Conservation (phyloP, 352 stramenopile species). For the Pilasporangium apinafurcum region DNA sequence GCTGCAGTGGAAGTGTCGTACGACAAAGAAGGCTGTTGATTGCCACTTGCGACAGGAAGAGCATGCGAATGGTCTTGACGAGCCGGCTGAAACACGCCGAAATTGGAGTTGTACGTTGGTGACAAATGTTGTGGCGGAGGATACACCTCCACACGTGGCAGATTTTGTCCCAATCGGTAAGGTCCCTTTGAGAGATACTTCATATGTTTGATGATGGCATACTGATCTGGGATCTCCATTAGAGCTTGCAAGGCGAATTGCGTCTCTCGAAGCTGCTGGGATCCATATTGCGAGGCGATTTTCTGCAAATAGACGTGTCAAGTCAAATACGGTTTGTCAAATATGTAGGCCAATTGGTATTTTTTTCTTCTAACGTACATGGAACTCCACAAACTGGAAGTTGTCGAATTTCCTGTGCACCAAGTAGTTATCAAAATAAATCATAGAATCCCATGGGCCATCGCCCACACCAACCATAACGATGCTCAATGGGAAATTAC, state of each 20-base stretch:
- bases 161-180: slow-evolving; percentile 37
- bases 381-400: slow-evolving; percentile 85
- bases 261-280: slow-evolving; percentile 39
- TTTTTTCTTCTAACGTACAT: slow-evolving; percentile 25
- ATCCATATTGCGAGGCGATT: slow-evolving; percentile 36
- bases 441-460: slow-evolving; percentile 76
- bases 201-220: slow-evolving; percentile 70
- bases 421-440: slow-evolving; percentile 78
- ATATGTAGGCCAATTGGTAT: no score
- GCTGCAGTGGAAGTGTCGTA: slow-evolving; percentile 1
- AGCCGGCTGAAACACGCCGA: slow-evolving; percentile 23
- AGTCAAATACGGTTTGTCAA: neutral
- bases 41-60: neutral
- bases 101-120: slow-evolving; percentile 14
- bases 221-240: slow-evolving; percentile 84
- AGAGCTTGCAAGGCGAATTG: slow-evolving; percentile 80
- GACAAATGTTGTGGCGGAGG: slow-evolving; percentile 30
- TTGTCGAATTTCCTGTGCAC: slow-evolving; percentile 80
- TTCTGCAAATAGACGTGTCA: slow-evolving; percentile 20
- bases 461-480: slow-evolving; percentile 80
- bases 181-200: slow-evolving; percentile 41
- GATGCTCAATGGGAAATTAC: slow-evolving; percentile 75
- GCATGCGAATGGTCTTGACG: neutral
- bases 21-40: neutral
- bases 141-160: slow-evolving; percentile 66